Evolutionary conservation across 176 grass and related monocot species (phyloP), one percentile per base, ranked within the genome.

Genomic region (Ampelocalamus luodianensis): DNA sequence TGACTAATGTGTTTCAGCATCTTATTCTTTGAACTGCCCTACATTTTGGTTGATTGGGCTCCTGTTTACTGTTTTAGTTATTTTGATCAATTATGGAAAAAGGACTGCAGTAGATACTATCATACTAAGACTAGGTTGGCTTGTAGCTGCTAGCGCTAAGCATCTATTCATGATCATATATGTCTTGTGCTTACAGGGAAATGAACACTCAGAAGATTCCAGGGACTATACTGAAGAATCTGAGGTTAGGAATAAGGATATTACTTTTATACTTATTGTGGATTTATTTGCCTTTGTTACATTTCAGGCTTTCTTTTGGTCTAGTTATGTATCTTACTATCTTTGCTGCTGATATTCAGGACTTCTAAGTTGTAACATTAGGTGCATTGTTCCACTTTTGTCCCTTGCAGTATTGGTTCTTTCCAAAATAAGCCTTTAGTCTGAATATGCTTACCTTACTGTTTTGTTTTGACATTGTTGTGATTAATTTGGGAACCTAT

Each of bases 221-320:
- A 84, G 91, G 81, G 86, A 89, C 24, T 44, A 43, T 0, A 2
- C 63, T 56, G 71, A 89, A 80, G 89, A 89, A 89, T 43, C 83
- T 82, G 92, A 91, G 88, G 91, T 93, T 82, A 59, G 60, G 68
- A 68, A 59, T 15, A 65, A 68, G 40, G 39, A 76, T 76, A 84
- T 71, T 34, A 34, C 26, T 53, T 67, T 80, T 24, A 27, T n/a
- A 50, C 8, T 62, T 64, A 24, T 64, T 78, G 6, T 60, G 32
- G 10, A 64, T 78, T 77, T 27, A 20, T 78, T 49, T 53, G 29
- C n/a, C 34, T 83, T 64, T 62, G 15, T n/a, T 78, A 42, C 32
- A 54, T 80, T 55, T 55, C 39, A 48, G 13, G 58, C 58, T 77
- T 60, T 51, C 34, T 44, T 83, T 72, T 88, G 43, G 65, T 72